phyloP scores from a whole-genome alignment of 2,329 filamentous ascomycete species.

The Trichoderma semiorbis region DNA sequence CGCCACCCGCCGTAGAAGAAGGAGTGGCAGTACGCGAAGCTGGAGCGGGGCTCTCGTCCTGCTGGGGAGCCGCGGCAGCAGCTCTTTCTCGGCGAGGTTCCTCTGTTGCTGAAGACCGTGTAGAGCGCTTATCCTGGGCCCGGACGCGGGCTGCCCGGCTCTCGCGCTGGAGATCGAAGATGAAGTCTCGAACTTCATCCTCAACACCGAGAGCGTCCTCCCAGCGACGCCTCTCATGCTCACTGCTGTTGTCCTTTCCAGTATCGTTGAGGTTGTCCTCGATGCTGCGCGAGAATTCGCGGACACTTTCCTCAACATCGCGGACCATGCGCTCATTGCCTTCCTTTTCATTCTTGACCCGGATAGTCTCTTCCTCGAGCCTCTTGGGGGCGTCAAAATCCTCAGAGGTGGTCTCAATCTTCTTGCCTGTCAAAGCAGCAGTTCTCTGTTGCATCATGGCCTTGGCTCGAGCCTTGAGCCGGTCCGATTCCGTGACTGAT shows the following conservation, averaged over 20 bases:
- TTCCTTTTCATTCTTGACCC: slow-evolving; percentile 79
- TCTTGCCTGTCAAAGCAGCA: slow-evolving; percentile 84
- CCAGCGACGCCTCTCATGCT: slow-evolving; percentile 92
- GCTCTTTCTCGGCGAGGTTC: slow-evolving; percentile 39
- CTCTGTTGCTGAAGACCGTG: slow-evolving; percentile 41
- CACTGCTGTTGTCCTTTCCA: slow-evolving; percentile 67
- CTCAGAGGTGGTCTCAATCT: slow-evolving; percentile 64
- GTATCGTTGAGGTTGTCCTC: slow-evolving; percentile 86
- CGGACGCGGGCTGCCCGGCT: slow-evolving; percentile 72
- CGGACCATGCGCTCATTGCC: slow-evolving; percentile 95
- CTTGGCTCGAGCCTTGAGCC: slow-evolving; percentile 89
- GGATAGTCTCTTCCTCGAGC: slow-evolving; percentile 82
- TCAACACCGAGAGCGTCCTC: slow-evolving; percentile 95
- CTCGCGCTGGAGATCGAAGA: slow-evolving; percentile 88
- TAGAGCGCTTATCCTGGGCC: slow-evolving; percentile 52
- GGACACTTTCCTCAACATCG: slow-evolving; percentile 94
- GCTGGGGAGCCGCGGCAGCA: background rate
- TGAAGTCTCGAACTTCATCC: slow-evolving; percentile 95
- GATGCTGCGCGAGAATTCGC: slow-evolving; percentile 78
- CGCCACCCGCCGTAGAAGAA: slow-evolving; percentile 48
- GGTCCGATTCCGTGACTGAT: slow-evolving; percentile 84
- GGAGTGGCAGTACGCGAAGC: slow-evolving; percentile 49
- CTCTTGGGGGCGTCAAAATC: slow-evolving; percentile 77
- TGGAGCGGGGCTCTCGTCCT: slow-evolving; percentile 48
- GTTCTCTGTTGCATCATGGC: slow-evolving; percentile 99